Evolutionary conservation across 345 rosid genomes (phyloP), one percentile per base, ranked within the genome.

Genomic region (Aegle marmelos): DNA sequence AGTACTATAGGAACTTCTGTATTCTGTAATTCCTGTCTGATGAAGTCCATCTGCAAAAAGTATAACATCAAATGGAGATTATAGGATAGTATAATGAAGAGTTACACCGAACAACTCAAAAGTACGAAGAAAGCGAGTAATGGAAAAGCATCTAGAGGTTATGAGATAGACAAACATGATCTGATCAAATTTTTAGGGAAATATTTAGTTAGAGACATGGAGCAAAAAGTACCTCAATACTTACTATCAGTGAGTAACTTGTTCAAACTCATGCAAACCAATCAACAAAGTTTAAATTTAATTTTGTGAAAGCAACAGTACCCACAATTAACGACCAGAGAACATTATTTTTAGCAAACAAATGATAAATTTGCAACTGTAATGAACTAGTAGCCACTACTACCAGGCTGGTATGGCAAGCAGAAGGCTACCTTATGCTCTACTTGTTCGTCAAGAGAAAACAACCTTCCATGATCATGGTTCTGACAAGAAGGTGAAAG

Each of bases 401-500:
- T 64, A 62, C 48, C 27, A 31, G 63, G 27, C 28, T 33, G 59
- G 66, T 13, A 53, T 36, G 72, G 41, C 28, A 56, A 70, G 66
- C 27, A 65, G 71, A 78, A 58, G 6, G 33, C 73, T 84, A 90
- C 98, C 98, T 93, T 95, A 74, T 95, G 98, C 73, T 90, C 91
- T 6, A 91, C 85, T 86, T 95, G 98, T 74, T 91, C 91, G 78
- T 90, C 94, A 68, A 95, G 82, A 14, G 97, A 90, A 83, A 90
- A 95, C 39, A 93, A 78, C 81, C 81, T 89, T 63, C 94, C 91
- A 16, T 70, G 73, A 78, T 87, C 95, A 94, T 94, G 93, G 77
- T 93, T 86, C 98, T 90, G 81, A 57, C 63, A 56, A 39, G 1
- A 75, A 66, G 5, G 72, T 36, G 50, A 63, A 34, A 74, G 37